Evolutionary conservation across 169 alveolate genomes (phyloP).

Genomic region (Eimeria acervulina): DNA sequence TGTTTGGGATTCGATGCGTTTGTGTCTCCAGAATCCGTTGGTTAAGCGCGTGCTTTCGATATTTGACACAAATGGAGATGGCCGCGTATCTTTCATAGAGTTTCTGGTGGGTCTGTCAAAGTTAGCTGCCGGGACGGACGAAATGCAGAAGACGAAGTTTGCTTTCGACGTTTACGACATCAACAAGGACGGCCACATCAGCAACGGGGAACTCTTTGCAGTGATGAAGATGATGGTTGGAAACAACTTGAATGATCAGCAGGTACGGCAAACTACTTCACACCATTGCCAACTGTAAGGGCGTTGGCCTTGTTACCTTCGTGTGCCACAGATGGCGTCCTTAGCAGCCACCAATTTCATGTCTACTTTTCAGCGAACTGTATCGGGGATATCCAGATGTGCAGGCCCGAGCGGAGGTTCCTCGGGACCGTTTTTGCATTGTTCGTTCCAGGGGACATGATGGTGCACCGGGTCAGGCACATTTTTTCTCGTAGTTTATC

Average conservation of each 20-base stretch:
- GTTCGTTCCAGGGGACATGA: neutral
- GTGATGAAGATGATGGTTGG: conserved; percentile 99
- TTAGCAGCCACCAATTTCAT: neutral
- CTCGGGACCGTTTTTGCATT: neutral
- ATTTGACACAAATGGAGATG: conserved; percentile 97
- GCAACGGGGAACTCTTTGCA: conserved; percentile 98
- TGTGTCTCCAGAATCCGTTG: conserved; percentile 94
- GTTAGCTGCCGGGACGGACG: conserved; percentile 94
- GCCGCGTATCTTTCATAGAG: conserved; percentile 97
- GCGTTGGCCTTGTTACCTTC: neutral
- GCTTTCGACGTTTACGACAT: conserved; percentile 98
- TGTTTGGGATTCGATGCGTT: neutral
- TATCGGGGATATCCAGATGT: neutral
- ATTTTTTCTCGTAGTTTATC: neutral
- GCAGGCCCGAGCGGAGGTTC: neutral
- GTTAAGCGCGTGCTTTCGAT: conserved; percentile 97
- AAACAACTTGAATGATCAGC: conserved; percentile 96
- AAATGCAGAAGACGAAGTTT: conserved; percentile 96
- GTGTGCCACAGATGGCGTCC: neutral
- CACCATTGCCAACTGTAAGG: neutral
- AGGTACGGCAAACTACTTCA: conserved; percentile 87
- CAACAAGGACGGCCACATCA: conserved; percentile 97
- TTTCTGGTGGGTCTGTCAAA: conserved; percentile 97
- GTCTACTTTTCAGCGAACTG: neutral
- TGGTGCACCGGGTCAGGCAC: neutral